Conservation (phyloP, 345 rosid genomes). For the Gossypium turneri region DNA sequence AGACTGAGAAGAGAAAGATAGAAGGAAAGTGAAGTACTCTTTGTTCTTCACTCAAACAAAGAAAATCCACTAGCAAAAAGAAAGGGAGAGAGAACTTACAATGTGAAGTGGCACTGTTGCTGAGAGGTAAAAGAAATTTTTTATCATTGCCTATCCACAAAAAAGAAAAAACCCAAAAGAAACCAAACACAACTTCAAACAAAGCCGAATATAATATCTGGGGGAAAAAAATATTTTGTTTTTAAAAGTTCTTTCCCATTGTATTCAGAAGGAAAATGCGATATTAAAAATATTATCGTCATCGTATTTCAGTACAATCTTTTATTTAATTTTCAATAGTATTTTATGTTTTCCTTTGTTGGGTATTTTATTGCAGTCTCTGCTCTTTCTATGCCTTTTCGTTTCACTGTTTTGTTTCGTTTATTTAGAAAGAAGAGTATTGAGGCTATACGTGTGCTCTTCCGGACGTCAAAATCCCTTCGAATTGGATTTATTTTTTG, state of each 20-base stretch:
- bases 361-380: constrained; percentile 11
- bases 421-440: neutral
- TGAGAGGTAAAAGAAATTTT: neutral
- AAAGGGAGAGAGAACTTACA: neutral
- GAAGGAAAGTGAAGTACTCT: neutral
- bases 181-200: constrained; percentile 14
- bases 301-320: neutral
- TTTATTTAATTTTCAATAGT: neutral
- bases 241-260: neutral
- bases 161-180: neutral
- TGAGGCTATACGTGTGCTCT: neutral
- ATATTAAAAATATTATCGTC: neutral
- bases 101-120: constrained; percentile 7
- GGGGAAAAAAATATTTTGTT: neutral
- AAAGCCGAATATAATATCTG: neutral
- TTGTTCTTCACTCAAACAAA: constrained; percentile 7
- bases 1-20: neutral
- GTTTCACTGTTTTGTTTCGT: neutral
- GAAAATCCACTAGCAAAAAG: neutral
- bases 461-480: constrained; percentile 10
- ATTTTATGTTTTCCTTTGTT: neutral
- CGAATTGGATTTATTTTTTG: neutral
- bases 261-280: neutral
- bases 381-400: neutral
- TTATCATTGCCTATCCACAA: neutral